Base-by-base conservation (phyloP, 208 protist species). In the Strigomonas culicis region DNA sequence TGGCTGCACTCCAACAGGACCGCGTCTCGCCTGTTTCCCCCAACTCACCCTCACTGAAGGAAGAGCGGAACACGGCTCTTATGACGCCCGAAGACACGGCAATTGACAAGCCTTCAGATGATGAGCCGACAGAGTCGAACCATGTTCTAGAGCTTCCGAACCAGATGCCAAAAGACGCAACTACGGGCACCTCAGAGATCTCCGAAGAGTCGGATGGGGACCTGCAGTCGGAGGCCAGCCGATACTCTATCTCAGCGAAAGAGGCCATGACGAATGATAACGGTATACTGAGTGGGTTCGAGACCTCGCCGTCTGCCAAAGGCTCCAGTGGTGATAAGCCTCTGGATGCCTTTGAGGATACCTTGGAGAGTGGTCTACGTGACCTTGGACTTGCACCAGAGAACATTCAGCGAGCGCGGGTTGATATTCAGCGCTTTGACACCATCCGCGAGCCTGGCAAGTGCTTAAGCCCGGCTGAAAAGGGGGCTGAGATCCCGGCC, bases 401-500 rank as follows among this genome's bases (percentile, higher is more conserved):
- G 21, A 70, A 63, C 43, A 59, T 84, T n/a, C 78, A 74, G 44
- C 66, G 68, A 51, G 72, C 61, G 19, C 69, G 68, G 39, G 63
- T 96, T 24, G 67, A 80, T 21, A 73, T 88, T 7, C 79, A 90
- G 46, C 70, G 80, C 52, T 93, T 84, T 70, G 81, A 74, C 43
- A 92, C 82, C 8, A 81, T 89, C 31, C 75, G 86, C 11, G 90
- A 96, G 71, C 74, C 77, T 2, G 90, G 90, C 27, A 78, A 86
- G 52, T 96, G 90, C 61, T 70, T 96, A 21, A 80, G 75, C 47
- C 87, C 90, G 27, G 75, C 80, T 0, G 69, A 65, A 17, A 81
- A 93, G 69, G 56, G 77, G 30, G 24, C 50, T 8, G 51, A 52
- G 44, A 67, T 86, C 27, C 74, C 83, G 28, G 66, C 80, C 17